Percentiles rank a stretch among this genome's conserved stretches.
These are phyloP conservation scores for Exophiala sideris DNA, from an alignment of 2,329 filamentous ascomycete genomes.

Conservation along the genomic window DNA sequence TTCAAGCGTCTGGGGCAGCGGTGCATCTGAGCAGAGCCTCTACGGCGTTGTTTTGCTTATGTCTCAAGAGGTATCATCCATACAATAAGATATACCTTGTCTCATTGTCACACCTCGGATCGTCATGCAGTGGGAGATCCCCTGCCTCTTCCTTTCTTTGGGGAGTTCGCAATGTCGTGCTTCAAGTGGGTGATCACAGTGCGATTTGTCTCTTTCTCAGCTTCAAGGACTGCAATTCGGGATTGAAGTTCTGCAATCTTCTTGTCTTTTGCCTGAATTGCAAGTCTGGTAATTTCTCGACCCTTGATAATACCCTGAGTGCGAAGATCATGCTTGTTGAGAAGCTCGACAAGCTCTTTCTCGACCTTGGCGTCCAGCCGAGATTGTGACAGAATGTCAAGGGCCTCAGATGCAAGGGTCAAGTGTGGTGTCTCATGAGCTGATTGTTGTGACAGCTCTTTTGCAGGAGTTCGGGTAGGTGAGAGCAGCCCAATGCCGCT, in stretches of 20 bases:
- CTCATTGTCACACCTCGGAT: constrained; percentile 13
- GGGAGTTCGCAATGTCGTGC: constrained; percentile 27
- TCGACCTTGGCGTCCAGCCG: constrained; percentile 34
- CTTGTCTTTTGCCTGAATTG: constrained; percentile 62
- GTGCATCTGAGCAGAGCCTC: no score
- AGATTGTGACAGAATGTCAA: constrained; percentile 36
- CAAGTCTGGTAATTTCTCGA: constrained; percentile 62
- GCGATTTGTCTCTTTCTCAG: constrained; percentile 54
- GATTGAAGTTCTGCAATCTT: constrained; percentile 64
- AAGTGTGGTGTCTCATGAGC: constrained; percentile 33
- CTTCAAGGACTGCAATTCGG: constrained; percentile 57
- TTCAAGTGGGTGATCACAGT: constrained; percentile 42
- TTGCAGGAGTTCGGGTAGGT: constrained; percentile 18
- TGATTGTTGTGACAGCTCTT: not conserved
- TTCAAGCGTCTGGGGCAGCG: no score
- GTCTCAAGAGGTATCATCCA: no score
- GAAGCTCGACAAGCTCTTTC: constrained; percentile 39
- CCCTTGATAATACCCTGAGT: constrained; percentile 62
- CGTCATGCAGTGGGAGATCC: constrained; percentile 5
- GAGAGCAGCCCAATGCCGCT: constrained; percentile 18
- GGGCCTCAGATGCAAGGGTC: constrained; percentile 29
- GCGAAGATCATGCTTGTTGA: constrained; percentile 57
- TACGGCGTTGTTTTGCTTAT: no score
- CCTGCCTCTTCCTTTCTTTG: constrained; percentile 15
- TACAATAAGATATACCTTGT: no score